Base-by-base conservation (phyloP, 1,139 yeast species). In the Eremothecium cymbalariae region DNA sequence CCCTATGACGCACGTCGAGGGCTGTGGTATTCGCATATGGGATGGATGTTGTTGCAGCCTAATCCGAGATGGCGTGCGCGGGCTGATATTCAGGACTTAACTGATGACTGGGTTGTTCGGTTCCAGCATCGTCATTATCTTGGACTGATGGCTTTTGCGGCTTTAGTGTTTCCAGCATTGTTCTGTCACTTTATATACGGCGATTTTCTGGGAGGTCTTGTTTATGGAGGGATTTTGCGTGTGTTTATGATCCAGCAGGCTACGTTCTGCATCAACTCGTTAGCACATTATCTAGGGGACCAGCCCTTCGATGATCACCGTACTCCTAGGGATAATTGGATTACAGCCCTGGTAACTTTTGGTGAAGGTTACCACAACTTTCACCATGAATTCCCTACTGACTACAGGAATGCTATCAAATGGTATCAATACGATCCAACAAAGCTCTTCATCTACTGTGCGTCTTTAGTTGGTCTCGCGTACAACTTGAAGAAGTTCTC, bases 391-490 rank as follows among this genome's bases (percentile, higher is more conserved):
- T 90, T 88, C 75, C 98, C 98, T 49, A 77, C 94, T 31, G 98
- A 90, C 68, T 90, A 90, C 74, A 77, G 98, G 70, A 90, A 90
- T 59, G 98, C 98, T 32, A 74, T 90, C 59, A 83, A 77, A 64
- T 93, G 98, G 98, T 90, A 83, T 71, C 98, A 93, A 72, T 90
- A 81, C 63, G 98, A 90, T 62, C 98, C 98, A 48, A 90, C 97
- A 48, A 90, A 90, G 72, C 57, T 80, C 42, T 58, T 75, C 43
- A 88, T 90, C 59, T 85, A 75, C 69, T 32, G 62, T 27, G 64
- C 74, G 54, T 81, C 88, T 40, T 74, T 79, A 60, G 49, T 88
- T 28, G 98, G 98, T 20, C 66, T 90, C 39, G 88, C 97, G 29
- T 82, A 76, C 67, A 82, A 86, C 68, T 72, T 90, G 66, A 88